Base-by-base conservation (phyloP, 768 basidiomycete genomes). In the Pleurotus salmoneostramineus region DNA sequence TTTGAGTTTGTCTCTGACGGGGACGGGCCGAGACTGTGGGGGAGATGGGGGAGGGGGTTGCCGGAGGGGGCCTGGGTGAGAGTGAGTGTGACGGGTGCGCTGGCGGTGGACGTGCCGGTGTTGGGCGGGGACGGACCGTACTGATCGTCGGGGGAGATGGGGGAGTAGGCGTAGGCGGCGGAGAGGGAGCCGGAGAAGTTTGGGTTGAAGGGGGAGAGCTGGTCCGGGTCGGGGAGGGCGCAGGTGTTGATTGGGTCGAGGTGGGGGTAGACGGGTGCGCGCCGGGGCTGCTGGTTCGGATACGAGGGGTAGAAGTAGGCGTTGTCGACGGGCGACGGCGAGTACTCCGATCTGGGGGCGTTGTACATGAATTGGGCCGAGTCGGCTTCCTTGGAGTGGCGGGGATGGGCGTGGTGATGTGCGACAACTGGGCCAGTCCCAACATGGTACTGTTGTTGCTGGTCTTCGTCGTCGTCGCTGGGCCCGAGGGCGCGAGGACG, bases 91-190 rank as follows among this genome's bases (percentile, higher is more conserved):
- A 67, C 57, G 55, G 71, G 71, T 50, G 74, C 65, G 55, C 72
- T 74, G 2, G 82, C 83, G 15, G 83, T 82, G 17, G 84, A 85
- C 17, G 83, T 84, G 44, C 78, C 81, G 0, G 85, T 86, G 50
- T 79, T 81, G 33, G 85, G 84, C 21, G 85, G 84, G 1, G 85
- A 85, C 15, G 82, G 76, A 0, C 83, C 83, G 62, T 85, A 87
- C 46, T 77, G 73, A 61, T 80, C 79, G 27, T 80, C 78, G 59
- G 70, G 72, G 40, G 33, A 36, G 45, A 76, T 67, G 56, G 79
- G 73, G 5, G 78, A 77, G 64, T 81, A 83, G 57, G 64, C 69
- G 10, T 68, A 61, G 42, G 73, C 55, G 34, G 72, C 76, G 52
- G 52, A 54, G 52, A 54, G 52, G 7, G 36, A 14, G 57, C 75